Conservation (phyloP, 768 basidiomycete species). For the Lanmaoa pseudosensibilis region DNA sequence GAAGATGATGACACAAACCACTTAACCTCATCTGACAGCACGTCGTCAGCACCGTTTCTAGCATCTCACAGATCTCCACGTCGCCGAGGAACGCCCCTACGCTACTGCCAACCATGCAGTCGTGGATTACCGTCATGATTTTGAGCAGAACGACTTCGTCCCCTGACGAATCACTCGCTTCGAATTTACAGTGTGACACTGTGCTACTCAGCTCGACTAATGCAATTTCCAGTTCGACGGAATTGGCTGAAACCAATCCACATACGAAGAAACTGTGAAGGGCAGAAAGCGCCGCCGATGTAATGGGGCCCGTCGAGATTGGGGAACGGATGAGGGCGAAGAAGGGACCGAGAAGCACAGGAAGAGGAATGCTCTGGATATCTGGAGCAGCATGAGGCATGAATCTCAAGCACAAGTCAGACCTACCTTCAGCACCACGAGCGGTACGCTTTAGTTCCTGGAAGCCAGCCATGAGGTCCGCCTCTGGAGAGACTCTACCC, state of each 20-base stretch:
- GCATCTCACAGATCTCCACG: conserved; percentile 95
- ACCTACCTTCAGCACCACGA: conserved; percentile 64
- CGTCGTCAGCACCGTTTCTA: conserved; percentile 95
- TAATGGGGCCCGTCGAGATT: conserved; percentile 94
- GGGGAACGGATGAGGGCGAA: conserved; percentile 92
- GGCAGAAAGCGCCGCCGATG: conserved; percentile 87
- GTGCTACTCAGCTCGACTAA: conserved; percentile 85
- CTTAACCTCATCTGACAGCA: conserved; percentile 97
- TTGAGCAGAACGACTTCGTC: conserved; percentile 94
- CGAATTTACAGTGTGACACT: conserved; percentile 95
- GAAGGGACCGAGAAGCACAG: conserved; percentile 79
- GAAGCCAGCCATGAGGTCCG: conserved; percentile 88
- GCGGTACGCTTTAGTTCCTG: conserved; percentile 78
- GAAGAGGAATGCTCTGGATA: conserved; percentile 54
- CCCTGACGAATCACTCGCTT: conserved; percentile 94
- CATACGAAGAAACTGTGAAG: conserved; percentile 87
- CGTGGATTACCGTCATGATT: conserved; percentile 87
- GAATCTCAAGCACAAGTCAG: conserved; percentile 6
- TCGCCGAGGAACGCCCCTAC: conserved; percentile 80
- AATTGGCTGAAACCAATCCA: conserved; percentile 61
- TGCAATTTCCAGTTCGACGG: conserved; percentile 59
- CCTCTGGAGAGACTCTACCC: conserved; percentile 62
- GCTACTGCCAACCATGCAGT: conserved; percentile 65
- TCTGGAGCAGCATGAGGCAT: conserved; percentile 46
- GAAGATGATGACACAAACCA: conserved; percentile 52